Evolutionary conservation across 2,329 filamentous ascomycete species (phyloP), one percentile per base, ranked within the genome.

Genomic region (Cryphonectria radicalis): DNA sequence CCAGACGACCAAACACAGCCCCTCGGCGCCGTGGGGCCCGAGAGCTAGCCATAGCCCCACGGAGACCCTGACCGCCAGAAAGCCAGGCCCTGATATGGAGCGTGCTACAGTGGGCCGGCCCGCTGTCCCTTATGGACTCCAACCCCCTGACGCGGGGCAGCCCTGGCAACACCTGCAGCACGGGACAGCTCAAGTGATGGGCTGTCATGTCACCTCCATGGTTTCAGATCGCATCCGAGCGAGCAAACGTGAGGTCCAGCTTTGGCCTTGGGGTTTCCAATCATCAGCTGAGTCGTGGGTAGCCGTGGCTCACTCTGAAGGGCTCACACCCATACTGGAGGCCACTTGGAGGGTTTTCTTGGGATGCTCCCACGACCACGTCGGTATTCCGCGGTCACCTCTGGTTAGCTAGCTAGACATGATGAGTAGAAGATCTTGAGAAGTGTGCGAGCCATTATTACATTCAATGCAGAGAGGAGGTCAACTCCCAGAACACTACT

Each of bases 51-150:
- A n/a, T 7, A 64, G 55, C 57, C 43, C 59, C 59, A 32, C 43
- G 59, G 35, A 28, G 67, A 68, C 57, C 67, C 67, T 65, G 63
- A 53, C 67, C 50, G 67, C 37, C 60, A 63, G 19, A 43, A 40
- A 32, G 17, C 46, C 46, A 50, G n/a, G 66, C 55, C 40, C 42
- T 28, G 40, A 2, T 59, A 53, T 42, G 42, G 25, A 60, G 25
- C 25, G 35, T 62, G 55, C 28, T 43, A 63, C 43, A 63, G 59
- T 68, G 67, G 57, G 59, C 55, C 67, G 57, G 42, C 42, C 59
- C 43, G 67, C 42, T 63, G 67, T 59, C 17, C 13, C 50, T 32
- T 46, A 40, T 10, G 43, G 11, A 5, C 10, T 19, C 5, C 5
- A 42, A 35, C 14, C n/a, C n/a, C 40, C 32, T 62, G 35, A 32